These are phyloP conservation scores for Mortierella polycephala DNA, from an alignment of 371 early-diverging fungal species.

Conservation along the genomic window DNA sequence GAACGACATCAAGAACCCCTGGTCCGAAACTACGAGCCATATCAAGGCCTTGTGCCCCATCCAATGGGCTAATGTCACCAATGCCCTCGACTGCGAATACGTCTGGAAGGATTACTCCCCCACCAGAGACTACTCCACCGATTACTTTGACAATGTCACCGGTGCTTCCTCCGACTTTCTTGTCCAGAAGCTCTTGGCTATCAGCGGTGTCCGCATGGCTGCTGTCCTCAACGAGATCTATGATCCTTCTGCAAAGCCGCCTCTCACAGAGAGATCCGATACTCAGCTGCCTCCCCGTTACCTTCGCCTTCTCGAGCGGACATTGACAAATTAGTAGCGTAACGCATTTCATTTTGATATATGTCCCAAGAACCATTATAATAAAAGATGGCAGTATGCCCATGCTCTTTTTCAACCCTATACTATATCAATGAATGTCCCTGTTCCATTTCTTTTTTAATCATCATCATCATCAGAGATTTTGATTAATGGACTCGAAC, in stretches of 20 bases:
- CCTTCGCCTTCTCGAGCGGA: background rate
- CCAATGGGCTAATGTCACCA: constrained; percentile 52
- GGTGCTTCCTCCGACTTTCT: constrained; percentile 18
- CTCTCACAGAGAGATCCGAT: constrained; percentile 7
- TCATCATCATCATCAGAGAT: constrained; percentile 35
- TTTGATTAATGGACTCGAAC: constrained; percentile 34
- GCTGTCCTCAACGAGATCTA: constrained; percentile 49
- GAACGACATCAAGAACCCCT: constrained; percentile 26
- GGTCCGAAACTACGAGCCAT: constrained; percentile 21
- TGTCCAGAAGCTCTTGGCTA: constrained; percentile 36
- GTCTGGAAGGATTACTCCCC: constrained; percentile 52
- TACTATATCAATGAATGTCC: too few species aligned
- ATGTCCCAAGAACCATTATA: background rate
- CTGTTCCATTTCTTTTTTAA: background rate
- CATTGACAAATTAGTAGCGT: background rate
- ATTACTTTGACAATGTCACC: constrained; percentile 30
- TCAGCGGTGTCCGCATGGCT: constrained; percentile 49
- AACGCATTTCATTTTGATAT: background rate
- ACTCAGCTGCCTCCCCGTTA: constrained; percentile 14
- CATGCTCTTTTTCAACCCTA: background rate
- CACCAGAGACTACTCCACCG: constrained; percentile 38
- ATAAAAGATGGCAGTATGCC: background rate
- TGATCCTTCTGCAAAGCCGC: constrained; percentile 23
- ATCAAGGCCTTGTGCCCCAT: constrained; percentile 51
- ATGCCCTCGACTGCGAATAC: constrained; percentile 53